A percentile compares a stretch with the other conserved stretches of the same genome.
These are phyloP conservation scores for Coemansia reversa DNA, from an alignment of 192 early-diverging fungal species.

Conservation along the genomic window DNA sequence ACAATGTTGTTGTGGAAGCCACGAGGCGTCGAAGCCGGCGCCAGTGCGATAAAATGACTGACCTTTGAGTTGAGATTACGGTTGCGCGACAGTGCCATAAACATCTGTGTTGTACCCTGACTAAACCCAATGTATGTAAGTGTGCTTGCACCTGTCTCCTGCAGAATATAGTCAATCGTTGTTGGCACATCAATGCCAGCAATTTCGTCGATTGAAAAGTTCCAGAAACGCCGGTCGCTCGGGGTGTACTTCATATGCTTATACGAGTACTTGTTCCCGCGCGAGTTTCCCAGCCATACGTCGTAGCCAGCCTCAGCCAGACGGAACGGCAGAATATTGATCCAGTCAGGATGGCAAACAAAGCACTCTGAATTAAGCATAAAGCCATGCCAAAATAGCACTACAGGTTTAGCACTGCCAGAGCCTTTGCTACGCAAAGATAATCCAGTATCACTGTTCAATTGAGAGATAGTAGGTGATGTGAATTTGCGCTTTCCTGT, in stretches of 20 bases:
- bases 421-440: background rate
- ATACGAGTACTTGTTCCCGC: constrained; percentile 93
- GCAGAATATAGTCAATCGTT: constrained; percentile 84
- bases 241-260: constrained; percentile 72
- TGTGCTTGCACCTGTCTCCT: constrained; percentile 71
- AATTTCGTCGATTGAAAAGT: constrained; percentile 92
- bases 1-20: constrained; percentile 79
- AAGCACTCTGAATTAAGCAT: constrained; percentile 92
- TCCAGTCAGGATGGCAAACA: constrained; percentile 79
- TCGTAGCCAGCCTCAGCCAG: constrained; percentile 90
- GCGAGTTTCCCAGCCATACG: constrained; percentile 93
- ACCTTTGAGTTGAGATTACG: constrained; percentile 77
- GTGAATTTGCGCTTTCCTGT: constrained; percentile 48
- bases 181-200: constrained; percentile 85
- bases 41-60: constrained; percentile 86
- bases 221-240: constrained; percentile 77
- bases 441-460: background rate
- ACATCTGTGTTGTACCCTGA: constrained; percentile 89
- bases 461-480: constrained; percentile 13
- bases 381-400: constrained; percentile 93
- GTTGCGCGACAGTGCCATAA: constrained; percentile 82
- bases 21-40: constrained; percentile 83
- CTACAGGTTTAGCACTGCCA: constrained; percentile 67
- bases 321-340: constrained; percentile 74
- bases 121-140: constrained; percentile 96